Conservation (phyloP, 1,284 basidiomycete genomes). For the Heterobasidion occidentale region DNA sequence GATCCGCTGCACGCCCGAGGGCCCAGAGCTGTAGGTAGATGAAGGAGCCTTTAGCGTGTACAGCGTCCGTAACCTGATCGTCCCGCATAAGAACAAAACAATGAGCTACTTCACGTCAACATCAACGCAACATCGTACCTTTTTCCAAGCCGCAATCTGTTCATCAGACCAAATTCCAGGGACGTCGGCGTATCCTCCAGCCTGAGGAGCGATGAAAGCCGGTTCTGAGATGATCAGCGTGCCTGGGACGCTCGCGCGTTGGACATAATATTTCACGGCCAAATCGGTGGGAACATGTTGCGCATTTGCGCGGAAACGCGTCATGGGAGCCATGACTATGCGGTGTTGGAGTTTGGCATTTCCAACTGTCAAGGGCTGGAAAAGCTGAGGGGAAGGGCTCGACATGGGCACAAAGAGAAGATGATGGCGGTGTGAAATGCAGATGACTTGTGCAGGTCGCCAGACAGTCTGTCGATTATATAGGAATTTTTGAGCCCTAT, state of each 20-base stretch:
- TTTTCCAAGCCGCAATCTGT: constrained; percentile 19
- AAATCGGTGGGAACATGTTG: constrained; percentile 22
- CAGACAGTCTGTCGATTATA: too few species aligned
- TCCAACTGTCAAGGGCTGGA: constrained; percentile 37
- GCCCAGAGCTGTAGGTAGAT: constrained; percentile 3
- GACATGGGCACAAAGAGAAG: background rate
- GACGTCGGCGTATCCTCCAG: constrained; percentile 23
- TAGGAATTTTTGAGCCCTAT: too few species aligned
- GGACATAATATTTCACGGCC: constrained; percentile 36
- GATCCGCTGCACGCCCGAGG: constrained; percentile 19
- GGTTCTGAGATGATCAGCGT: constrained; percentile 43
- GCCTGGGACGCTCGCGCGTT: constrained; percentile 34
- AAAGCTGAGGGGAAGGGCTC: constrained; percentile 20
- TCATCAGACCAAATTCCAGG: constrained; percentile 20
- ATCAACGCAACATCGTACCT: constrained; percentile 7
- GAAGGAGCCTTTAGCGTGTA: constrained; percentile 27
- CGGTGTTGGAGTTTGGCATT: constrained; percentile 29
- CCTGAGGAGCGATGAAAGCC: constrained; percentile 31
- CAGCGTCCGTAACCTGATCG: constrained; percentile 17
- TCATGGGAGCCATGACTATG: constrained; percentile 41
- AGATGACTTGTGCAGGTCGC: too few species aligned
- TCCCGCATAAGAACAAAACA: background rate
- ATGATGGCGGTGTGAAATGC: too few species aligned
- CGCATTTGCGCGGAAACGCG: constrained; percentile 26
- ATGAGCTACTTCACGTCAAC: background rate